Base-by-base conservation (phyloP, 148 eudicot species). In the Hydrangea macrophylla region DNA sequence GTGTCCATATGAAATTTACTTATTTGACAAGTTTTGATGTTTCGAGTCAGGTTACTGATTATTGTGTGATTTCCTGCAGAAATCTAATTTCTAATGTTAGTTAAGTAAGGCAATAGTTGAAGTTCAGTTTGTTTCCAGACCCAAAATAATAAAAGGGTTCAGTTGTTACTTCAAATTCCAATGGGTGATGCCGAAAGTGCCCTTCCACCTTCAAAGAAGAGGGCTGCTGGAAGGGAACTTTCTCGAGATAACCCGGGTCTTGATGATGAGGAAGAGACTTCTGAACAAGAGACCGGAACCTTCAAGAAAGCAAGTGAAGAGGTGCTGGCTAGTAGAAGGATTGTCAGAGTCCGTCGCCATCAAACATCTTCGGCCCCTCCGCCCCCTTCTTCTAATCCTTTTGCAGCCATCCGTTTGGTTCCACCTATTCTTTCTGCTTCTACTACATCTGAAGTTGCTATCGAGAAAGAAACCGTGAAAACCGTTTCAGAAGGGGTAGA, bases 281-380 rank as follows among this genome's bases (percentile, higher is more conserved):
- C 80, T 23, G 96, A 83, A 63, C 79, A 64, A 69, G 96, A 88
- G 78, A 53, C 75, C 18, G 97, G 99, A 36, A 86, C 90, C 61
- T 88, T 94, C 66, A 79, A 90, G 82, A 88, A 61, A 75, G 99
- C 97, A 13, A 85, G 82, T 70, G 99, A 87, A 1, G 98, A 90
- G 37, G 97, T 94, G 30, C 64, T 94, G 76, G 97, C 98, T 22
- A 53, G 65, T 35, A 85, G 98, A 73, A 90, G 79, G 73, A 86
- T 93, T 27, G 89, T 93, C 60, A 88, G 86, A 80, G 98, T 83
- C 72, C 95, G 90, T 44, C 84, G 86, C 35, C 77, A 78, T 9
- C 89, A 74, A 58, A 61, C 87, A 53, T 67, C 95, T 24, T 31
- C 89, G 56, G 40, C 81, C 22, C 57, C 89, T 32, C 44, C 96